phyloP scores from a whole-genome alignment of 139 green algal genomes.

The Helicosporidium sp. region DNA sequence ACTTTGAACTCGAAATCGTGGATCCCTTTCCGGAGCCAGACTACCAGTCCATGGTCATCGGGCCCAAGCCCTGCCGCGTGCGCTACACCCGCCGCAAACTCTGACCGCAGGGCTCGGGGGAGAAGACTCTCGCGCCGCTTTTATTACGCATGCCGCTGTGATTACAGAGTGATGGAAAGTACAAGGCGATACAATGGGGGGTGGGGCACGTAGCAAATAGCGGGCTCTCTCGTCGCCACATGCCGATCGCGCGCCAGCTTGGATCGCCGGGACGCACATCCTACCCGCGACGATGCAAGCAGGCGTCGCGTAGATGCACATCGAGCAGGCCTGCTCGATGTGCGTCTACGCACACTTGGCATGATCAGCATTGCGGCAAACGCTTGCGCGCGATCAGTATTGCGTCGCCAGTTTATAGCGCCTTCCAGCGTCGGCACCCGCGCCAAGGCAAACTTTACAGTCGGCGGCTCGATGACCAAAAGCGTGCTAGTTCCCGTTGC shows the following conservation, averaged over 20 bases:
- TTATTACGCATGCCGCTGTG: neutral
- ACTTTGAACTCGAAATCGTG: constrained; percentile 94
- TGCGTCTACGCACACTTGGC: neutral
- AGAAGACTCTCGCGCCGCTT: neutral
- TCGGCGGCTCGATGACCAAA: constrained; percentile 24
- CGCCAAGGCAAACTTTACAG: neutral
- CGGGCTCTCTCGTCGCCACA: too few species aligned
- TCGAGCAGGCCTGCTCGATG: neutral
- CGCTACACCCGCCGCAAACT: constrained; percentile 56
- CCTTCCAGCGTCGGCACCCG: neutral
- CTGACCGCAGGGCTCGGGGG: neutral
- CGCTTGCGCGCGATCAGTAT: neutral
- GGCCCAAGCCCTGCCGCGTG: constrained; percentile 68
- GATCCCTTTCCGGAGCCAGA: constrained; percentile 69
- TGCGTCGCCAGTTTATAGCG: neutral
- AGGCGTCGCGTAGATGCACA: neutral
- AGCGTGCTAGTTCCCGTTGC: constrained; percentile 62
- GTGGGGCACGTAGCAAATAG: too few species aligned
- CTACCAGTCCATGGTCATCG: constrained; percentile 86
- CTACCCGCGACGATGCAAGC: neutral
- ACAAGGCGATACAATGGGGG: too few species aligned
- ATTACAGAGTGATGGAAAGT: neutral
- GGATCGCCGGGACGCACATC: too few species aligned
- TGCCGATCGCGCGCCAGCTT: too few species aligned
- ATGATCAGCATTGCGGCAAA: neutral